Conservation (phyloP, 108 stramenopile species). For the Cyclotella atomus region DNA sequence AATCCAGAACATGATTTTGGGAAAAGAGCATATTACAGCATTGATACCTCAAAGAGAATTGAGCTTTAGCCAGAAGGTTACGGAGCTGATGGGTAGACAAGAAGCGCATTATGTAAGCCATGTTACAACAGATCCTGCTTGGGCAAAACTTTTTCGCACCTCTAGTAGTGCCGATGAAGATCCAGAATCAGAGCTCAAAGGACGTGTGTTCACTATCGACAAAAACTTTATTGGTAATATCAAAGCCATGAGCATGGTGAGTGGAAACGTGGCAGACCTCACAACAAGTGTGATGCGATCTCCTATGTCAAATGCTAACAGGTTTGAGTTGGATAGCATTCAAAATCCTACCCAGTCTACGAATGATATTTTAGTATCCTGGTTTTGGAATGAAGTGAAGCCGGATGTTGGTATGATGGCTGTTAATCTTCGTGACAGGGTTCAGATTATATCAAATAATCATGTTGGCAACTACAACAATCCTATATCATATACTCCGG, state of each 20-base stretch:
- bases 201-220: conserved; percentile 31
- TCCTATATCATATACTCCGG: conserved; percentile 38
- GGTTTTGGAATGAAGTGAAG: conserved; percentile 40
- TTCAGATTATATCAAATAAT: conserved; percentile 25
- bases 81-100: conserved; percentile 49
- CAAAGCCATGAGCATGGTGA: conserved; percentile 25
- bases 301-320: conserved; percentile 31
- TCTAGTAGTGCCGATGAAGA: conserved; percentile 21
- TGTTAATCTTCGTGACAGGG: conserved; percentile 37
- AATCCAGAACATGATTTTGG: conserved; percentile 48
- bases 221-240: conserved; percentile 42
- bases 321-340: conserved; percentile 13
- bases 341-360: conserved; percentile 42
- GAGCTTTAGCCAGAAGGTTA: conserved; percentile 32
- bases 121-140: conserved; percentile 43
- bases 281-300: conserved; percentile 30
- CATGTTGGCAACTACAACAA: conserved; percentile 49
- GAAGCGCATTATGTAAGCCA: conserved; percentile 47
- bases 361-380: conserved; percentile 41
- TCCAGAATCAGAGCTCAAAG: conserved; percentile 21
- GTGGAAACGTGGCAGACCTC: conserved; percentile 29
- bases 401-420: conserved; percentile 47
- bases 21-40: conserved; percentile 1
- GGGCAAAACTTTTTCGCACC: conserved; percentile 38
- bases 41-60: conserved; percentile 42